A percentile compares a stretch with the other conserved stretches of the same genome.
phyloP scores from a whole-genome alignment of 108 stramenopile species.

The Chaetoceros muelleri region DNA sequence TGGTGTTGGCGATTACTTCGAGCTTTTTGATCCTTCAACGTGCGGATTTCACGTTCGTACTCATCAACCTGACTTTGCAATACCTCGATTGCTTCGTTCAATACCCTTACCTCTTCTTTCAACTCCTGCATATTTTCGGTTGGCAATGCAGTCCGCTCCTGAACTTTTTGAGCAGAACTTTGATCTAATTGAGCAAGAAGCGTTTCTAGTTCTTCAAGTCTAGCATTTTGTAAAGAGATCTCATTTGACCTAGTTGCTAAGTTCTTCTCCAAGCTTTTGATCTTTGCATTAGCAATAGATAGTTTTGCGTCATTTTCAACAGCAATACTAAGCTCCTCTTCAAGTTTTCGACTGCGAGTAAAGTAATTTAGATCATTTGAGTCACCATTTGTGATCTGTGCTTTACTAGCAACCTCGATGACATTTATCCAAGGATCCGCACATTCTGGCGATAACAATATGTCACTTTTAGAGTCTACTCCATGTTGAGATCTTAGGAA shows the following conservation, averaged over 20 bases:
- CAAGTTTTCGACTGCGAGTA: conserved; percentile 46
- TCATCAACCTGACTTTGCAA: conserved; percentile 70
- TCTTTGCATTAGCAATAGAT: conserved; percentile 35
- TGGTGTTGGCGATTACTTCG: conserved; percentile 27
- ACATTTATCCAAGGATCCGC: conserved; percentile 70
- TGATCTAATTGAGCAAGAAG: conserved; percentile 29
- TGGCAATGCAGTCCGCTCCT: conserved; percentile 19
- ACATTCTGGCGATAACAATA: conserved; percentile 67
- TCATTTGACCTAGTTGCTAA: conserved; percentile 61
- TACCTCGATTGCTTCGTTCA: conserved; percentile 75
- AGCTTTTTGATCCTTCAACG: conserved; percentile 51
- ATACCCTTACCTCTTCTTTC: conserved; percentile 52
- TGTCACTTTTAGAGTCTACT: conserved; percentile 27
- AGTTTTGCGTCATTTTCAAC: conserved; percentile 58
- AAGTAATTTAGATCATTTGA: conserved; percentile 64
- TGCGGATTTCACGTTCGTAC: conserved; percentile 66
- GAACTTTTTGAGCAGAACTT: conserved; percentile 30
- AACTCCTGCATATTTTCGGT: conserved; percentile 37
- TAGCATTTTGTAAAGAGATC: conserved; percentile 54
- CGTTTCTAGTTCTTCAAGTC: conserved; percentile 61
- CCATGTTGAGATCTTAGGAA: conserved; percentile 7
- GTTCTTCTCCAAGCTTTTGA: conserved; percentile 62
- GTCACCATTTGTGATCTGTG: conserved; percentile 52
- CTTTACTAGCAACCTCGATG: conserved; percentile 34
- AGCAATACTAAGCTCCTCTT: conserved; percentile 39